These are phyloP conservation scores for Passiflora organensis DNA, from an alignment of 345 rosid genomes.

Conservation along the genomic window DNA sequence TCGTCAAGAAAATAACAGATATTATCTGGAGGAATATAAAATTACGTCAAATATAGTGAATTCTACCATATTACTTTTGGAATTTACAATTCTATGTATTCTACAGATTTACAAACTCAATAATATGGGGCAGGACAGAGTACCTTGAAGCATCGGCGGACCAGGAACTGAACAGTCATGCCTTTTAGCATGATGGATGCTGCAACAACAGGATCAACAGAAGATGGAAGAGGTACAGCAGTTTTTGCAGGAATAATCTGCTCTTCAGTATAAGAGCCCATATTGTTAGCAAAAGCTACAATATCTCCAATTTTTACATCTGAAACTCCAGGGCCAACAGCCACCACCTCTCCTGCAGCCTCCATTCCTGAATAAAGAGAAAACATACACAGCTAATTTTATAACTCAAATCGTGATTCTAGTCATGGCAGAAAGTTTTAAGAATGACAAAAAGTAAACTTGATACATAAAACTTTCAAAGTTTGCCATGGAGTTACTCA, in stretches of 20 bases:
- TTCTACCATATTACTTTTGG: not conserved
- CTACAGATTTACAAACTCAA: not conserved
- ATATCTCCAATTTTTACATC: slow-evolving; percentile 76
- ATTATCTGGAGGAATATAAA: not conserved
- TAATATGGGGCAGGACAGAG: slow-evolving; percentile 2
- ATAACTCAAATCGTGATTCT: too few species aligned
- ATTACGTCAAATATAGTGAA: too few species aligned
- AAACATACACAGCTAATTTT: too few species aligned
- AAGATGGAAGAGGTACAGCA: slow-evolving; percentile 82
- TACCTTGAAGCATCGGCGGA: slow-evolving; percentile 84
- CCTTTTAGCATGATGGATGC: slow-evolving; percentile 84
- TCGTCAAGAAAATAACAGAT: too few species aligned
- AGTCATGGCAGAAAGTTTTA: too few species aligned
- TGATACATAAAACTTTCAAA: too few species aligned
- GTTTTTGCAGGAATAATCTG: slow-evolving; percentile 74
- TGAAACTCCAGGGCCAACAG: slow-evolving; percentile 79
- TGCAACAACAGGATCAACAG: slow-evolving; percentile 61
- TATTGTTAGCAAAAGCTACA: slow-evolving; percentile 70
- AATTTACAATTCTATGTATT: not conserved
- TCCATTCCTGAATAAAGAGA: slow-evolving; percentile 50
- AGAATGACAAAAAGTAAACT: too few species aligned
- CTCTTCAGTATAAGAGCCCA: slow-evolving; percentile 90
- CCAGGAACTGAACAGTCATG: slow-evolving; percentile 75
- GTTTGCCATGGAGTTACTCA: too few species aligned
- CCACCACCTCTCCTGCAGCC: slow-evolving; percentile 82